Conservation (phyloP, 1,284 basidiomycete genomes). For the Malassezia globosa region DNA sequence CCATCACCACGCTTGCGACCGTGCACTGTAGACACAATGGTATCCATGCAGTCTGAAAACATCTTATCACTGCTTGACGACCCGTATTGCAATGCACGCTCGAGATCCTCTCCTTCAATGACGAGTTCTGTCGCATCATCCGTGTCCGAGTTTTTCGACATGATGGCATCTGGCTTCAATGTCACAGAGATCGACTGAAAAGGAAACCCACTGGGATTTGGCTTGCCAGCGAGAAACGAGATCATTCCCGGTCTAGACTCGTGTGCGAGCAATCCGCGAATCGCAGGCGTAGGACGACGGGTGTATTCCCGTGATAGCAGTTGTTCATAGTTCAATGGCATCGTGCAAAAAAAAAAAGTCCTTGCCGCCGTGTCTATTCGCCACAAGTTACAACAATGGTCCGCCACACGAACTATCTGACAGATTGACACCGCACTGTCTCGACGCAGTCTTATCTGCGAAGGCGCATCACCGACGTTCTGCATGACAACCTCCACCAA, state of each 20-base stretch:
- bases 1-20: slow-evolving; percentile 52
- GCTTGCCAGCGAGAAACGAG: slow-evolving; percentile 60
- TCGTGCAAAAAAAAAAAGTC: too few species aligned
- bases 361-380: too few species aligned
- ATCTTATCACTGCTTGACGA: slow-evolving; percentile 61
- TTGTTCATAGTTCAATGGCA: slow-evolving; percentile 6
- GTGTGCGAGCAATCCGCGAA: slow-evolving; percentile 60
- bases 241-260: slow-evolving; percentile 69
- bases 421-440: too few species aligned
- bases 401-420: too few species aligned
- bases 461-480: too few species aligned
- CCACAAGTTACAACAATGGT: neutral
- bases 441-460: too few species aligned
- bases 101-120: slow-evolving; percentile 43
- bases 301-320: slow-evolving; percentile 1
- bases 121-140: slow-evolving; percentile 25
- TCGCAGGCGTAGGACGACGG: slow-evolving; percentile 36
- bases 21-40: slow-evolving; percentile 56
- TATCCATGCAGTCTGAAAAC: slow-evolving; percentile 57
- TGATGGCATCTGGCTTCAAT: slow-evolving; percentile 47
- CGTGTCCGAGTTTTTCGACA: slow-evolving; percentile 8
- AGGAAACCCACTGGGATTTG: slow-evolving; percentile 80
- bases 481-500: too few species aligned
- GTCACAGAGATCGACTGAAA: slow-evolving; percentile 61
- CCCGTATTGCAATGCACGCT: slow-evolving; percentile 50